Base-by-base conservation (phyloP, 306 rosid genomes). In the Hippophae rhamnoides region DNA sequence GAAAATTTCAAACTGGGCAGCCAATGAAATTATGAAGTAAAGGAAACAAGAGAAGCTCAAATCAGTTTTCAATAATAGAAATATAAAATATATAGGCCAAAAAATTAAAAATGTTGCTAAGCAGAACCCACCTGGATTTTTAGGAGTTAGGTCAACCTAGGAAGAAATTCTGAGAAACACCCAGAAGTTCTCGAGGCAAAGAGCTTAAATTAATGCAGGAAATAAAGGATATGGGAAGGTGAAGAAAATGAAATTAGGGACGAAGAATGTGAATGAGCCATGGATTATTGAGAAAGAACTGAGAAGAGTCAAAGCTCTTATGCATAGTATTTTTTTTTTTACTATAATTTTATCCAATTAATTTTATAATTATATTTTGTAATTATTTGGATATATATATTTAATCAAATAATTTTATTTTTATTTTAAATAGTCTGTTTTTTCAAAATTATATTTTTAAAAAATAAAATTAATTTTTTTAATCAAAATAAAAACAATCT, bases 271-370 rank as follows among this genome's bases (percentile, higher is more conserved):
- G 74, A 63, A 63, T 31, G 62, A 26, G 40, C 50, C 52, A 51
- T 50, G 61, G 60, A 72, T 64, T 44, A 27, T 7, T 62, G 68
- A 69, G 70, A 66, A 18, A 18, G 23, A 18, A 18, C 23, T 18
- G 58, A 67, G 72, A 63, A 60, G 57, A 73, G 75, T 69, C 38
- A 72, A 72, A 68, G 69, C 60, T 57, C 67, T 53, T 48, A n/a
- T 31, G 50, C 23, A 18, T 18, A 18, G 18, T 18, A 18, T 18
- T 18, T 18, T 18, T 18, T 18, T 18, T 18, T 18, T 18, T 18
- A 18, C 1, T 18, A 18, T 18, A 18, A 18, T 18, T 18, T 18
- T 18, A 18, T 18, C 1, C 23, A 1, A 18, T 18, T 18, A 18
- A 18, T 18, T 0, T 18, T 18, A 0, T 18, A 18, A 18, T 18